Conservation (phyloP, 352 stramenopile species). For the Nothophytophthora sp. region DNA sequence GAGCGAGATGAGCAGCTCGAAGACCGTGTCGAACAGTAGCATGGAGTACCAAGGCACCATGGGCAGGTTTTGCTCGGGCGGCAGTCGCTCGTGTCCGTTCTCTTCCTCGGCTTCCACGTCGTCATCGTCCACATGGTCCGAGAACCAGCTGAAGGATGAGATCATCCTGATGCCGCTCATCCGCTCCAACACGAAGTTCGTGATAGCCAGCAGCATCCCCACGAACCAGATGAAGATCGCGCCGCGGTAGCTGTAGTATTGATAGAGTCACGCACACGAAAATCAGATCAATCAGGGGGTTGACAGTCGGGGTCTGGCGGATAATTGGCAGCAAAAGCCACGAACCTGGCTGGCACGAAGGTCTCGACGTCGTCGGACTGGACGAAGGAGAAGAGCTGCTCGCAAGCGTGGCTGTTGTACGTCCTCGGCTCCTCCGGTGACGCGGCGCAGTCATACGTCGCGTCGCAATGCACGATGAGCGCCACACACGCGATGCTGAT, state of each 20-base stretch:
- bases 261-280: background rate
- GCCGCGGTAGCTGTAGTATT: conserved; percentile 78
- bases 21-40: conserved; percentile 90
- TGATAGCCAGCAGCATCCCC: conserved; percentile 77
- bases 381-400: conserved; percentile 75
- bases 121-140: conserved; percentile 47
- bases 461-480: conserved; percentile 83
- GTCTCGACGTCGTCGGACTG: conserved; percentile 46
- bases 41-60: conserved; percentile 97
- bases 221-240: conserved; percentile 86
- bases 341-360: conserved; percentile 66
- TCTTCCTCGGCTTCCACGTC: conserved; percentile 46
- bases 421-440: conserved; percentile 36
- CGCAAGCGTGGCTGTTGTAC: conserved; percentile 81
- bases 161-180: conserved; percentile 83
- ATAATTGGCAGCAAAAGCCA: background rate
- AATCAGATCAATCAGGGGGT: background rate
- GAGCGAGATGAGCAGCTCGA: conserved; percentile 92
- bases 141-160: conserved; percentile 73
- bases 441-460: conserved; percentile 43
- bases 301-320: background rate
- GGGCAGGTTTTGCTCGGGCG: conserved; percentile 70
- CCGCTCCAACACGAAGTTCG: conserved; percentile 84
- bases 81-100: conserved; percentile 58
- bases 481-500: conserved; percentile 83